Base-by-base conservation (phyloP, 192 early-diverging fungal genomes). In the Coemansia asiatica region DNA sequence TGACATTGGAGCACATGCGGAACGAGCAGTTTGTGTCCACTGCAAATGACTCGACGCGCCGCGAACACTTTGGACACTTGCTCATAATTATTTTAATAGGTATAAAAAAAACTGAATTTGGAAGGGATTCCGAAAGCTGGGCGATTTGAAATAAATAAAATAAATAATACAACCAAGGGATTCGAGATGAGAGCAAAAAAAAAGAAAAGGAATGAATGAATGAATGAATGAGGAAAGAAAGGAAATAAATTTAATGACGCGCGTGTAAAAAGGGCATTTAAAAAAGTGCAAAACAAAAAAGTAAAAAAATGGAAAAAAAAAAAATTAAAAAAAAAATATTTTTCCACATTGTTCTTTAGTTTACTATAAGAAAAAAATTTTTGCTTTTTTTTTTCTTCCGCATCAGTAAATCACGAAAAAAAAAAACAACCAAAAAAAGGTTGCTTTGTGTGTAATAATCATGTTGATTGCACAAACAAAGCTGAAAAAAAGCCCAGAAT, bases 11-110 rank as follows among this genome's bases (percentile, higher is more conserved):
- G 59, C 76, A 79, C 76, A 79, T 79, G 15, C 51, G 56, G 54
- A 79, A 79, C 4, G 71, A 47, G 48, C 76, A 79, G 50, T 79
- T 79, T 47, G 76, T 79, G 71, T 79, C 76, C 12, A 79, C 72
- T 19, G 68, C 54, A 49, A 71, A 79, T 9, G 31, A 22, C 13
- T 74, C 71, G 23, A 79, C 44, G 12, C 58, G 57, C 38, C 53
- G 55, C 35, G 71, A 28, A 49, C 76, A 79, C 40, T 73, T 66
- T 36, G 76, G 76, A 27, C 76, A 79, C 54, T 49, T 50, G 25
- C 25, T 26, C 60, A 61, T 29, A 25, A 12, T n/a, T 44, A 66
- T 33, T 8, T 2, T 21, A 55, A 61, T 15, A 36, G 26, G 27
- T 40, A 46, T 21, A 44, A 27, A 56, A 54, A 16, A 21, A 68